These are phyloP conservation scores for Solanum appendiculatum DNA, from an alignment of 257 asterid species.

Conservation along the genomic window DNA sequence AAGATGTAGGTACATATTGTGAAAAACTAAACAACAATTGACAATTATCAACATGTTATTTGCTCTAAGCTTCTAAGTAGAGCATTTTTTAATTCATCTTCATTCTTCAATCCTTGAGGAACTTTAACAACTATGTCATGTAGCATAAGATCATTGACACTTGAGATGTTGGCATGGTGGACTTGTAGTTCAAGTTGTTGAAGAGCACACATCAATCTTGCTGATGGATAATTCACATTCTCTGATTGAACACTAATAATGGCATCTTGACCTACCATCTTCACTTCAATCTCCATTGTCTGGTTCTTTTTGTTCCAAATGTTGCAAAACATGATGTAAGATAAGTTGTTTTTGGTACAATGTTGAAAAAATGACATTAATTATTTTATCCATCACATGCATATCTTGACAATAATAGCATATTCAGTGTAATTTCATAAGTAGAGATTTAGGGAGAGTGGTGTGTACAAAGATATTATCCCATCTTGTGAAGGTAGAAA, in stretches of 20 bases:
- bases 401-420: no score
- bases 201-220: conserved; percentile 51
- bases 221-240: conserved; percentile 31
- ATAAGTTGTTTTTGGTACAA: no score
- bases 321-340: background rate
- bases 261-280: conserved; percentile 55
- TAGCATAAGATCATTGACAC: conserved; percentile 51
- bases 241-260: conserved; percentile 73
- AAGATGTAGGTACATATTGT: background rate
- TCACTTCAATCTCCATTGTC: conserved; percentile 41
- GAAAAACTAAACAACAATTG: no score
- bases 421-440: background rate
- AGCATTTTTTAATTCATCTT: conserved; percentile 34
- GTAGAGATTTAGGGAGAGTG: no score
- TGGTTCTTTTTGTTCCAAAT: background rate
- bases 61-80: conserved; percentile 26
- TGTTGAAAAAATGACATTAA: no score
- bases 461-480: background rate
- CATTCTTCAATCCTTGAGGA: conserved; percentile 29
- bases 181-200: conserved; percentile 48
- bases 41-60: background rate
- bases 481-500: background rate
- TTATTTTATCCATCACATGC: no score
- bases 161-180: conserved; percentile 73
- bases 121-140: conserved; percentile 57